phyloP scores from a whole-genome alignment of 1,139 yeast species.

The Saccharomyces hybrid region DNA sequence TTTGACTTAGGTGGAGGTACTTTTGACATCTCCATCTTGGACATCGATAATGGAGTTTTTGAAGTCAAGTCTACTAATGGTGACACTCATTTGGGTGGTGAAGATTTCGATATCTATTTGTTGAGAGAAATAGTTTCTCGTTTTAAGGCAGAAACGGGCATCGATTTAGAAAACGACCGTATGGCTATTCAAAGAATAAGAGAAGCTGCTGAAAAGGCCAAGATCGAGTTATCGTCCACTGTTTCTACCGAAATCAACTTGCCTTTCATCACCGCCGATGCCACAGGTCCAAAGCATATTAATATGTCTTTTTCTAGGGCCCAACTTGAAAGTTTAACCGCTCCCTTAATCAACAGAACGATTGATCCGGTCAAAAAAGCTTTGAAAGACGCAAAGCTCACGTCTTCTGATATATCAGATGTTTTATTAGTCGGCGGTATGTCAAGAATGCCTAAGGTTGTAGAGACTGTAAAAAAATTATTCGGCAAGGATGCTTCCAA shows the following conservation, averaged over 20 bases:
- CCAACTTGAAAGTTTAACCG: conserved; percentile 88
- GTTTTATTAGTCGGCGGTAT: conserved; percentile 99
- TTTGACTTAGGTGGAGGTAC: conserved; percentile 99
- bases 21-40: conserved; percentile 89
- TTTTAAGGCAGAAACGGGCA: conserved; percentile 88
- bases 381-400: conserved; percentile 85
- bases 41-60: conserved; percentile 93
- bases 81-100: conserved; percentile 99
- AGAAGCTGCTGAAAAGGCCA: conserved; percentile 99
- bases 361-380: conserved; percentile 98
- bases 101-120: conserved; percentile 81
- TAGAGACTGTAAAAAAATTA: conserved; percentile 86
- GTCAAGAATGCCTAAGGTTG: conserved; percentile 99
- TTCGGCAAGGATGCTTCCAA: conserved; percentile 96
- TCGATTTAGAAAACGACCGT: conserved; percentile 84
- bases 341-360: conserved; percentile 84
- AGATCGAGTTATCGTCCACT: conserved; percentile 94
- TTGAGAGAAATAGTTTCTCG: conserved; percentile 85
- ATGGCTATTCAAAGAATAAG: conserved; percentile 99
- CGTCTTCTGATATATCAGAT: conserved; percentile 83
- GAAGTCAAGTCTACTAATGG: conserved; percentile 98
- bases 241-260: conserved; percentile 39
- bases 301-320: conserved; percentile 73
- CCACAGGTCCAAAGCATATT: conserved; percentile 7
- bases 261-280: conserved; percentile 8